Conservation (phyloP, 768 basidiomycete species). For the Leccinum rimulosum region DNA sequence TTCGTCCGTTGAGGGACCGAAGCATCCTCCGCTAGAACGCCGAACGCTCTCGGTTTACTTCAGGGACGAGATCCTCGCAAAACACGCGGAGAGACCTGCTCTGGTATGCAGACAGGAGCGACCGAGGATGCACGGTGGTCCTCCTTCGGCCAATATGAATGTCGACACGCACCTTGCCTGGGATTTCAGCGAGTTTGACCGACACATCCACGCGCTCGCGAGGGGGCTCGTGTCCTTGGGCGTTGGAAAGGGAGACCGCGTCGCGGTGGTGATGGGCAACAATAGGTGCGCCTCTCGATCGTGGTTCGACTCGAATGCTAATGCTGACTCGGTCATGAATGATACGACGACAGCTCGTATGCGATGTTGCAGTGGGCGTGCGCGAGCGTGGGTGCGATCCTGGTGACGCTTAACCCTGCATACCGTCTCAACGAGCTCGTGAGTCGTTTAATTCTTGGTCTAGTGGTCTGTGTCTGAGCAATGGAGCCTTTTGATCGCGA, state of each 20-base stretch:
- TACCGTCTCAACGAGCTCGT: constrained; percentile 73
- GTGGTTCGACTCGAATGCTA: not conserved
- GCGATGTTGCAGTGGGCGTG: constrained; percentile 84
- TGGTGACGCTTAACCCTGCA: constrained; percentile 82
- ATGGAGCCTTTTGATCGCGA: not conserved
- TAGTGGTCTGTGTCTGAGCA: not conserved
- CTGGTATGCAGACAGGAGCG: constrained; percentile 63
- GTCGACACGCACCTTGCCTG: constrained; percentile 58
- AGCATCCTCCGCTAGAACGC: constrained; percentile 50
- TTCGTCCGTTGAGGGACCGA: constrained; percentile 58
- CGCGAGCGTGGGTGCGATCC: constrained; percentile 77
- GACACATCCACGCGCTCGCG: constrained; percentile 64
- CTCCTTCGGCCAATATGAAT: constrained; percentile 48
- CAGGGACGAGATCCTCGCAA: constrained; percentile 48
- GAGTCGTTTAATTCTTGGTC: constrained; percentile 17
- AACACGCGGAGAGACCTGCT: constrained; percentile 51
- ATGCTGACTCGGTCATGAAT: not conserved
- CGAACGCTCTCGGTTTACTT: constrained; percentile 67
- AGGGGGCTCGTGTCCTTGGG: constrained; percentile 68
- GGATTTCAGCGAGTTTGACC: constrained; percentile 70
- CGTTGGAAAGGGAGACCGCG: constrained; percentile 70
- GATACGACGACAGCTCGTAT: constrained; percentile 54
- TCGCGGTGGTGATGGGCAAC: constrained; percentile 84
- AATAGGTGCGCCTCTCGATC: constrained; percentile 52
- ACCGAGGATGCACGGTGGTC: constrained; percentile 60